Conservation (phyloP, 345 rosid genomes). For the Pistacia integerrima region DNA sequence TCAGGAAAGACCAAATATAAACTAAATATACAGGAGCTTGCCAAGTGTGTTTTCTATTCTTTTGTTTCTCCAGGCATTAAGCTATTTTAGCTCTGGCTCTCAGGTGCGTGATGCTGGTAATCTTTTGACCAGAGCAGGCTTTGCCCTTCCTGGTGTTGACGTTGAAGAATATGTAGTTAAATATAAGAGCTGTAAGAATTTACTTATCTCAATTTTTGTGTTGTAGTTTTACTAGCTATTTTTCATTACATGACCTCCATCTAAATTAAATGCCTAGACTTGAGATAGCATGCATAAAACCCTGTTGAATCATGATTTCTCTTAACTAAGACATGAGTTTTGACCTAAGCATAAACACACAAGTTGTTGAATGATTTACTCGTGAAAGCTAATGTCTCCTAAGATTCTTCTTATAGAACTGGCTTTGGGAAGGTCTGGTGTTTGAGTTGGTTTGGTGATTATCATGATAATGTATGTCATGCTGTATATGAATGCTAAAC, state of each 20-base stretch:
- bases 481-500: not conserved
- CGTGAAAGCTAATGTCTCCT: not conserved
- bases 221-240: not conserved
- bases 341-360: not conserved
- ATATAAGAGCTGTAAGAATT: conserved; percentile 72
- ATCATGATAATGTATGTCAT: not conserved
- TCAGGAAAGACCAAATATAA: no score
- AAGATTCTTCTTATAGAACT: not conserved
- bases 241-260: not conserved
- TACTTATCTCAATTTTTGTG: conserved; percentile 5
- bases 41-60: not conserved
- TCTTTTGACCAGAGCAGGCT: conserved; percentile 94
- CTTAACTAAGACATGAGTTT: not conserved
- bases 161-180: conserved; percentile 86
- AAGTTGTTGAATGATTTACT: not conserved
- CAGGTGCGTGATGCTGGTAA: conserved; percentile 98
- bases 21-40: not conserved
- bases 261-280: not conserved
- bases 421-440: no score
- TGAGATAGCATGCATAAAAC: not conserved
- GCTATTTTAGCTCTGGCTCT: conserved; percentile 14
- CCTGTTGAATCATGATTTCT: not conserved
- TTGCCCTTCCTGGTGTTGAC: conserved; percentile 91
- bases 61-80: not conserved
- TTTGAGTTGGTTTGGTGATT: not conserved